Evolutionary conservation across 306 rosid genomes (phyloP).

Genomic region (Prunus armeniaca): DNA sequence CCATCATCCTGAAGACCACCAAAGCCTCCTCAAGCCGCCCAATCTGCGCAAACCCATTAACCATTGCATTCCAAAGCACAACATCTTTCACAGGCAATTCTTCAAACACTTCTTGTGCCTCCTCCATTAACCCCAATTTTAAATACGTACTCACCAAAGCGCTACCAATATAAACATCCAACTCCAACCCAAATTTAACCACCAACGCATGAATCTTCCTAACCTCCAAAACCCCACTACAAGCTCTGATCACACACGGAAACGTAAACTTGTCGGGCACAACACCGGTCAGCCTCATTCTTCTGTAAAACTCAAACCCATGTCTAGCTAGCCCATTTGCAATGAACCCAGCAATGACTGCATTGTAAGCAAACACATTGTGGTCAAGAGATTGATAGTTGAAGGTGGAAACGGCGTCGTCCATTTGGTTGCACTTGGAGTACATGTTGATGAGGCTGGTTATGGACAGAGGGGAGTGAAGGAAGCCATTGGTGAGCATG

Average conservation of each 20-base stretch:
- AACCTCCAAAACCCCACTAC: conserved; percentile 52
- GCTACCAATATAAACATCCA: conserved; percentile 77
- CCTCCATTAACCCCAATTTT: conserved; percentile 48
- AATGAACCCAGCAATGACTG: conserved; percentile 66
- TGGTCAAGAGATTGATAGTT: conserved; percentile 35
- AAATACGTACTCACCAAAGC: conserved; percentile 67
- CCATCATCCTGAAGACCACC: conserved; percentile 58
- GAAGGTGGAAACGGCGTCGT: conserved; percentile 52
- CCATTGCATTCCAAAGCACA: conserved; percentile 86
- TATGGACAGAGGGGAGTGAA: conserved; percentile 46
- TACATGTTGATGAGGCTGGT: conserved; percentile 87
- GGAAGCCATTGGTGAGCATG: conserved; percentile 53
- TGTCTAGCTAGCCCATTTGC: conserved; percentile 41
- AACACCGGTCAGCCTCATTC: conserved; percentile 54
- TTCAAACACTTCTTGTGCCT: conserved; percentile 62
- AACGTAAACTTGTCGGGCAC: conserved; percentile 72
- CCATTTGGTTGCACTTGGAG: conserved; percentile 60
- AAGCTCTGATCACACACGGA: conserved; percentile 68
- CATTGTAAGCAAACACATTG: conserved; percentile 70
- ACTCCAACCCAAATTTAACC: conserved; percentile 70
- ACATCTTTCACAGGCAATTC: conserved; percentile 68
- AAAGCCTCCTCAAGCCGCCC: conserved; percentile 65
- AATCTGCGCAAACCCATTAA: conserved; percentile 68
- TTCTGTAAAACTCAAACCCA: conserved; percentile 43
- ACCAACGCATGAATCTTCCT: conserved; percentile 65